A percentile compares a stretch with the other conserved stretches of the same genome.
Evolutionary conservation across 2,329 filamentous ascomycete genomes (phyloP).

Genomic region (Lachnellula suecica): DNA sequence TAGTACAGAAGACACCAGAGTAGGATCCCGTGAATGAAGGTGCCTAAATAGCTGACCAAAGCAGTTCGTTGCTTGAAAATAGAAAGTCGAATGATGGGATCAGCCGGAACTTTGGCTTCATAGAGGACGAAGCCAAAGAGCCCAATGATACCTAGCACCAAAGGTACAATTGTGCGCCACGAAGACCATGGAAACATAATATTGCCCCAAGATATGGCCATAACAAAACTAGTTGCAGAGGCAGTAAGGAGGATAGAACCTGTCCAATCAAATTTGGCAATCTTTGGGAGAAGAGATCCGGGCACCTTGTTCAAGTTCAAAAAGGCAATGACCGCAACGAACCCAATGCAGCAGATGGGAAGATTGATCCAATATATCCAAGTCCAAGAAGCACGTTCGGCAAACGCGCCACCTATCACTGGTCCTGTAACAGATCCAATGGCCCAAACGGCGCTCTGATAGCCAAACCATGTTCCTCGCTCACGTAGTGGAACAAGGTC

Average conservation of each 20-base stretch:
- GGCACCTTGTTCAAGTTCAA: not conserved
- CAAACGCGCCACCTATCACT: constrained; percentile 28
- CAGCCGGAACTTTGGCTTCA: constrained; percentile 35
- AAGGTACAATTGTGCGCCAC: constrained; percentile 55
- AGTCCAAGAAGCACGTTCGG: constrained; percentile 44
- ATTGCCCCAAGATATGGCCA: constrained; percentile 35
- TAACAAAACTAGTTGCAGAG: constrained; percentile 13
- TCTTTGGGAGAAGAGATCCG: not conserved
- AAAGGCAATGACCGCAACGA: constrained; percentile 3
- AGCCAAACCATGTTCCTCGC: constrained; percentile 36
- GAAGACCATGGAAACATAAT: constrained; percentile 61
- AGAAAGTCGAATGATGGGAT: constrained; percentile 33
- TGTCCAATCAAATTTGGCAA: constrained; percentile 28
- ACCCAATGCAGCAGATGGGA: constrained; percentile 4
- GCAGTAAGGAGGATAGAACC: constrained; percentile 17
- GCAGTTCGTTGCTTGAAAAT: constrained; percentile 44
- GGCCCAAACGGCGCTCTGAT: constrained; percentile 22
- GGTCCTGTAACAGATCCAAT: constrained; percentile 31
- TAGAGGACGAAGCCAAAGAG: constrained; percentile 51
- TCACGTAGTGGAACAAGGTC: constrained; percentile 42
- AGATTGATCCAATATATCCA: constrained; percentile 56
- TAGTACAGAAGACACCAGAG: constrained; percentile 53
- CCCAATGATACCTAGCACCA: constrained; percentile 47
- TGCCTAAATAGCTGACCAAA: constrained; percentile 47
- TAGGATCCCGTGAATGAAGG: constrained; percentile 54